phyloP scores from a whole-genome alignment of 2,329 filamentous ascomycete genomes.

The Bipolaris victoriae region DNA sequence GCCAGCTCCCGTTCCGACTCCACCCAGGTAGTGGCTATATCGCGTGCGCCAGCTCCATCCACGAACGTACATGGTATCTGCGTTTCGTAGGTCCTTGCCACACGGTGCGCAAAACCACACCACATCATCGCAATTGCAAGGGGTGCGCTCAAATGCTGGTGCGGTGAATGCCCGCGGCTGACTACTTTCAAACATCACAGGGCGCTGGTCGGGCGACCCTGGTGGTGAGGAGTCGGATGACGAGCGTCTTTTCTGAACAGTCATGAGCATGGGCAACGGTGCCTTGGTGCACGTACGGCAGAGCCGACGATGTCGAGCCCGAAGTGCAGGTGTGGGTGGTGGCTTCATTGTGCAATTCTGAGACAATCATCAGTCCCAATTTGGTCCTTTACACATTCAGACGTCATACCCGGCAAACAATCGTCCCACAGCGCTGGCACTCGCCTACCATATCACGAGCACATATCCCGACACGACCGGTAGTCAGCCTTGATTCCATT shows the following conservation, averaged over 20 bases:
- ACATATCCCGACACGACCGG: slow-evolving; percentile 76
- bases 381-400: neutral
- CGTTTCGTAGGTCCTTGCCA: slow-evolving; percentile 70
- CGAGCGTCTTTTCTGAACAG: slow-evolving; percentile 26
- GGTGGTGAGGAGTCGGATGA: slow-evolving; percentile 31
- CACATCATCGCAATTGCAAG: slow-evolving; percentile 64
- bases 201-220: slow-evolving; percentile 28
- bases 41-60: slow-evolving; percentile 91
- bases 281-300: slow-evolving; percentile 77
- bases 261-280: slow-evolving; percentile 65
- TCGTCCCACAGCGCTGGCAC: slow-evolving; percentile 76
- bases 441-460: slow-evolving; percentile 86
- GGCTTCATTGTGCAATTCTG: slow-evolving; percentile 92
- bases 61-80: slow-evolving; percentile 64
- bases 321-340: slow-evolving; percentile 69
- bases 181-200: slow-evolving; percentile 24
- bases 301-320: slow-evolving; percentile 78
- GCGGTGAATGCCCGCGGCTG: slow-evolving; percentile 48
- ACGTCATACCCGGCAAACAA: slow-evolving; percentile 78
- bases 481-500: slow-evolving; percentile 50
- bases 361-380: slow-evolving; percentile 18
- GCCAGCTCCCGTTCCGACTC: slow-evolving; percentile 83
- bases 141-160: slow-evolving; percentile 59
- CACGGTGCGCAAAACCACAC: slow-evolving; percentile 90
- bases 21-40: slow-evolving; percentile 78